Conservation (phyloP, 345 rosid genomes). For the Populus pruinosa region DNA sequence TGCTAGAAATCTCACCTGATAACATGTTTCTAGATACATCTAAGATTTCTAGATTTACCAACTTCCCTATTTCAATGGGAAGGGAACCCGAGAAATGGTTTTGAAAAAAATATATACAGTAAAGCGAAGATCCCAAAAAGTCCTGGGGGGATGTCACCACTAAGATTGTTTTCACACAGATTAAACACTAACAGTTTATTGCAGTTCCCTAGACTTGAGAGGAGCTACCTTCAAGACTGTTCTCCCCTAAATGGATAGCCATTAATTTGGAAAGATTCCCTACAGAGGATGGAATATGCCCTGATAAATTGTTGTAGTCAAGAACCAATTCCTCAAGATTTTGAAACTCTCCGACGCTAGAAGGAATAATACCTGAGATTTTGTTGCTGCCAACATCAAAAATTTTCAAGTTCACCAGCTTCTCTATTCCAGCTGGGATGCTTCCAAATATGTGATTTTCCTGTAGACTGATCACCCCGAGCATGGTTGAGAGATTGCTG, state of each 20-base stretch:
- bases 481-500: constrained; percentile 16
- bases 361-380: constrained; percentile 12
- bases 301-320: constrained; percentile 4
- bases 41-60: not conserved
- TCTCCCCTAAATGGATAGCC: constrained; percentile 13
- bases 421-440: constrained; percentile 18
- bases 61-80: not conserved
- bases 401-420: constrained; percentile 2
- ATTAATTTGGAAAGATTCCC: constrained; percentile 20
- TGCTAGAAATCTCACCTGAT: not conserved
- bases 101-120: not conserved
- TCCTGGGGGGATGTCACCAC: not conserved
- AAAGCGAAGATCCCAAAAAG: not conserved
- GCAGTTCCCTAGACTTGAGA: constrained; percentile 27
- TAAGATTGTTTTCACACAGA: not conserved
- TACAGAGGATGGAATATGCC: constrained; percentile 22
- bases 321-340: constrained; percentile 8
- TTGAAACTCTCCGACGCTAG: constrained; percentile 8
- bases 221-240: constrained; percentile 27
- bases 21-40: not conserved
- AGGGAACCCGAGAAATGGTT: not conserved
- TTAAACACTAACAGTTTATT: not conserved
- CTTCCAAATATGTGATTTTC: constrained; percentile 12
- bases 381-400: constrained; percentile 4
- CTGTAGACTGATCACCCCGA: not conserved